Evolutionary conservation across 2,329 filamentous ascomycete species (phyloP).

Genomic region (Trichoderma polysporum): DNA sequence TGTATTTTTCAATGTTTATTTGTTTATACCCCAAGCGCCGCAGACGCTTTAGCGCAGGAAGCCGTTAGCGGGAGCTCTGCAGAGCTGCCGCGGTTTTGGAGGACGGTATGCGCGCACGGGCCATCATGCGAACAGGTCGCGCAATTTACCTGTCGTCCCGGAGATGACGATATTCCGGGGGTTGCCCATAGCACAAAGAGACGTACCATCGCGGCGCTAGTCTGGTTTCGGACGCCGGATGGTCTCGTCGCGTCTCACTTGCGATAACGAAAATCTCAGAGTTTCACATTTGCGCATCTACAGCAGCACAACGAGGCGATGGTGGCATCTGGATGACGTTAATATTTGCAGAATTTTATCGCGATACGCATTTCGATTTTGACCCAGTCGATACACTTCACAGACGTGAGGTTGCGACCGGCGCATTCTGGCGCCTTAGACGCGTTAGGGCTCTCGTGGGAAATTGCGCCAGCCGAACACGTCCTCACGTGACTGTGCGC

Average conservation of each 20-base stretch:
- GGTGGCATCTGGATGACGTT: neutral
- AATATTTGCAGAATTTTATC: neutral
- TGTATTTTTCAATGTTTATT: slow-evolving; percentile 34
- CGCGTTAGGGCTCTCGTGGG: slow-evolving; percentile 14
- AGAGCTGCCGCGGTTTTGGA: slow-evolving; percentile 14
- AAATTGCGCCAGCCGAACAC: slow-evolving; percentile 16
- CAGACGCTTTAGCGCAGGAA: slow-evolving; percentile 22
- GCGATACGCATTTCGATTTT: neutral
- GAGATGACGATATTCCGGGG: slow-evolving; percentile 34
- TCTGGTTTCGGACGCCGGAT: neutral
- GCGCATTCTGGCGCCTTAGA: neutral
- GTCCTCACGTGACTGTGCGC: slow-evolving; percentile 18
- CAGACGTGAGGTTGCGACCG: neutral
- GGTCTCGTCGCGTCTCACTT: slow-evolving; percentile 25
- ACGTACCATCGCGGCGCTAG: slow-evolving; percentile 17
- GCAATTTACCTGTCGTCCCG: slow-evolving; percentile 33
- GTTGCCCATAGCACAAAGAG: slow-evolving; percentile 9
- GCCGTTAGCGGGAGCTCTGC: neutral
- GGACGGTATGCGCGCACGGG: slow-evolving; percentile 29
- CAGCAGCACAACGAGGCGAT: neutral
- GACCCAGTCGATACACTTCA: neutral
- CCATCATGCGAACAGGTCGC: slow-evolving; percentile 24
- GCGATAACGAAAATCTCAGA: neutral
- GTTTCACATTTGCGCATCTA: slow-evolving; percentile 8
- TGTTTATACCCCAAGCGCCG: slow-evolving; percentile 32